Percentiles rank a stretch among this genome's conserved stretches.
Conservation (phyloP, 1,284 basidiomycete genomes). For the Mixia osmundae region DNA sequence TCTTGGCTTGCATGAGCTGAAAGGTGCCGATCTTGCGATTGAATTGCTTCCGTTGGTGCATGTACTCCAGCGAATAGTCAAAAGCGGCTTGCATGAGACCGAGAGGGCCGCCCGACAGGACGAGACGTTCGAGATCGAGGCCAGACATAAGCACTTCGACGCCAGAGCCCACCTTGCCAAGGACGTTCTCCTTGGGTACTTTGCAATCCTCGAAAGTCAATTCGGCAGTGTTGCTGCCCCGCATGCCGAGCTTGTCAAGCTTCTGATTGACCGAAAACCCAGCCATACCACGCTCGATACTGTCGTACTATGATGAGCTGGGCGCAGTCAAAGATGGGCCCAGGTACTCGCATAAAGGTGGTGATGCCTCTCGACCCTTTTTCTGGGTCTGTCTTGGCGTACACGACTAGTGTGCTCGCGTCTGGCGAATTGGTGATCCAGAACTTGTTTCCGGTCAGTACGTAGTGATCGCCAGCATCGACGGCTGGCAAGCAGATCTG, state of each 20-base stretch:
- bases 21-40: constrained; percentile 67
- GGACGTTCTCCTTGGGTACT: constrained; percentile 64
- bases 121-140: constrained; percentile 71
- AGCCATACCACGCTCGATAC: constrained; percentile 45
- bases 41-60: constrained; percentile 79
- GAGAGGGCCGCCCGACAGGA: constrained; percentile 61
- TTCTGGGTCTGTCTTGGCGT: constrained; percentile 64
- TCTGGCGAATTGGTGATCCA: constrained; percentile 86
- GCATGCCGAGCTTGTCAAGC: constrained; percentile 88
- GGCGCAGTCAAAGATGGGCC: not conserved
- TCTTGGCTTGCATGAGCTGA: constrained; percentile 77
- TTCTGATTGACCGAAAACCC: constrained; percentile 80
- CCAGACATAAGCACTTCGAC: constrained; percentile 82
- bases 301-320: not conserved
- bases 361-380: constrained; percentile 71
- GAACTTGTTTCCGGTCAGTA: not conserved
- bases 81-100: constrained; percentile 68
- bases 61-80: constrained; percentile 63
- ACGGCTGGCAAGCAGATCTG: no score
- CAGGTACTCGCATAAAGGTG: constrained; percentile 38
- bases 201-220: constrained; percentile 76
- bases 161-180: constrained; percentile 55
- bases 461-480: not conserved
- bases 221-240: constrained; percentile 84
- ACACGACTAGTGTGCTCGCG: constrained; percentile 73